These are phyloP conservation scores for Pseudopithomyces maydicus DNA, from an alignment of 2,329 filamentous ascomycete genomes.

Conservation along the genomic window DNA sequence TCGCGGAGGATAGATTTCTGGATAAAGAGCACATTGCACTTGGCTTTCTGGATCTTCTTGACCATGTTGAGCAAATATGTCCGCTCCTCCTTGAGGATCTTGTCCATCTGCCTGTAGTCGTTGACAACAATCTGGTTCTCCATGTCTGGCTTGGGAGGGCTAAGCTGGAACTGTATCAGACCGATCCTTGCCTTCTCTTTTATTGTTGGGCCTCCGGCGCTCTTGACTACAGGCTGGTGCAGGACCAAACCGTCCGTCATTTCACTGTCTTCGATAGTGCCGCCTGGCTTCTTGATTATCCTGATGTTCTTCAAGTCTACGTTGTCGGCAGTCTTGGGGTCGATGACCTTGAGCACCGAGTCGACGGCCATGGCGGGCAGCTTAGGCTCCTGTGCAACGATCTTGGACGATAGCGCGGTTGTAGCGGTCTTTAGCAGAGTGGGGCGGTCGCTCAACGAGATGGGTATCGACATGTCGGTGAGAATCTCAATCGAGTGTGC, in stretches of 20 bases:
- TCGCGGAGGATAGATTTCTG: slow-evolving; percentile 98
- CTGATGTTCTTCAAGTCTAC: slow-evolving; percentile 96
- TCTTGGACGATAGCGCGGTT: slow-evolving; percentile 97
- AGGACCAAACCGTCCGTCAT: slow-evolving; percentile 94
- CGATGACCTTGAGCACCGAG: slow-evolving; percentile 93
- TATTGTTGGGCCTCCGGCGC: slow-evolving; percentile 82
- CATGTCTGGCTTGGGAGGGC: slow-evolving; percentile 98
- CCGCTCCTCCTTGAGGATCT: slow-evolving; percentile 98
- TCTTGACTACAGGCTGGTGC: slow-evolving; percentile 92
- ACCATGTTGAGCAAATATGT: slow-evolving; percentile 98
- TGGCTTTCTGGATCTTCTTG: slow-evolving; percentile 99
- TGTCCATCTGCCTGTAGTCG: slow-evolving; percentile 99
- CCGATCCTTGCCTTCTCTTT: slow-evolving; percentile 98
- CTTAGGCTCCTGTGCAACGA: slow-evolving; percentile 96
- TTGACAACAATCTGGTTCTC: slow-evolving; percentile 99
- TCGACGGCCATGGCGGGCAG: slow-evolving; percentile 98
- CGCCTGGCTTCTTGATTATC: slow-evolving; percentile 96
- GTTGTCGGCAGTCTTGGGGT: slow-evolving; percentile 93
- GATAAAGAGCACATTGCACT: slow-evolving; percentile 97
- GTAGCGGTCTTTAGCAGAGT: slow-evolving; percentile 95
- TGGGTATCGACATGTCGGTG: slow-evolving; percentile 93
- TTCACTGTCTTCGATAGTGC: slow-evolving; percentile 98
- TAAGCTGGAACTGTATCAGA: slow-evolving; percentile 97
- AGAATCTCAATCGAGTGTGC: slow-evolving; percentile 86
- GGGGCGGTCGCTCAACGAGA: slow-evolving; percentile 83